Evolutionary conservation across 805 yeast species (phyloP).

Genomic region (Candida sphagnicola): DNA sequence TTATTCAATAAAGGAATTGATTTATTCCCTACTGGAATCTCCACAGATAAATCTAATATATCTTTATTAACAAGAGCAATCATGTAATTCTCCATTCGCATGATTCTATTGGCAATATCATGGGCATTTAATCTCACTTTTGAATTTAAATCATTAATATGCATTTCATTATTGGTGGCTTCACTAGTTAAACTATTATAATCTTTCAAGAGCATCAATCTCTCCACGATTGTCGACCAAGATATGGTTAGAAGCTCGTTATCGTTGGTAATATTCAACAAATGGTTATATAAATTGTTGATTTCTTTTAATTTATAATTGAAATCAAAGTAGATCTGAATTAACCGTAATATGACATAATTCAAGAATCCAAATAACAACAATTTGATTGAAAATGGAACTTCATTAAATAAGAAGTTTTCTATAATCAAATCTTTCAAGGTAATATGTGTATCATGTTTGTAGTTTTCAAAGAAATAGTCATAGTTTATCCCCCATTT

Average conservation of each 20-base stretch:
- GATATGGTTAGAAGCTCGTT: slow-evolving; percentile 85
- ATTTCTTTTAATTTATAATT: slow-evolving; percentile 65
- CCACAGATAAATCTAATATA: slow-evolving; percentile 59
- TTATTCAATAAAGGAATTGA: slow-evolving; percentile 12
- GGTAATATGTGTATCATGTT: slow-evolving; percentile 21
- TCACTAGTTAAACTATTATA: slow-evolving; percentile 68
- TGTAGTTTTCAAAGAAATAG: slow-evolving; percentile 22
- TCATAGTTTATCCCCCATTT: slow-evolving; percentile 74
- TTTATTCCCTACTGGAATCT: slow-evolving; percentile 11
- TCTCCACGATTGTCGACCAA: slow-evolving; percentile 83
- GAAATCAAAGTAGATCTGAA: slow-evolving; percentile 58
- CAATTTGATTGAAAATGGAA: slow-evolving; percentile 47
- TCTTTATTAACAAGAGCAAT: slow-evolving; percentile 84
- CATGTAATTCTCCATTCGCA: slow-evolving; percentile 92
- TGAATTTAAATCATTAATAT: slow-evolving; percentile 54
- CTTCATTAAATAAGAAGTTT: slow-evolving; percentile 42
- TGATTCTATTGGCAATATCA: slow-evolving; percentile 89
- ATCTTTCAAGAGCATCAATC: slow-evolving; percentile 69
- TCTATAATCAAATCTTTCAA: slow-evolving; percentile 30
- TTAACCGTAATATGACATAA: slow-evolving; percentile 48
- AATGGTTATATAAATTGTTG: slow-evolving; percentile 66
- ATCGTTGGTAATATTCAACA: slow-evolving; percentile 68
- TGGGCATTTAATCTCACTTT: slow-evolving; percentile 84
- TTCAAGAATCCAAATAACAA: slow-evolving; percentile 58
- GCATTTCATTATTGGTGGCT: slow-evolving; percentile 16